Evolutionary conservation across 352 stramenopile genomes (phyloP), one percentile per base, ranked within the genome.

Genomic region (Halophytophthora polymorphica): DNA sequence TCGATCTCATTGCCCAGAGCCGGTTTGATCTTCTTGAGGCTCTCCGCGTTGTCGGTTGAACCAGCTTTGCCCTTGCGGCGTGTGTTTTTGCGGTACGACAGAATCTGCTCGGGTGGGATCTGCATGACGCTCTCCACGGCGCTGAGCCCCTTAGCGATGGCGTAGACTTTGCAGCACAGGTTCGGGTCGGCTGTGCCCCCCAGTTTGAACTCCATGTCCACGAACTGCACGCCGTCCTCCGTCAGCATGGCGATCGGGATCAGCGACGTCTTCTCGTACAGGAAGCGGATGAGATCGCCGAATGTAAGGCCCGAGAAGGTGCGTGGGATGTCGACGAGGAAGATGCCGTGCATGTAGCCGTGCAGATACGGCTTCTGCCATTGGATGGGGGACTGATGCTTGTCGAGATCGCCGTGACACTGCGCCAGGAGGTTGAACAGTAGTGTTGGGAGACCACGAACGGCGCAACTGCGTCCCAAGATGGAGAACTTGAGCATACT

Each of bases 291-390:
- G 42, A 92, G 65, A 45, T 92, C 78, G 11, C 77, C 76, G 45
- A 88, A 92, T 2, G 82, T 89, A n/a, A 89, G 61, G 1, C 82
- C 76, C 0, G 82, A 92, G 36, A 88, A 92, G 6, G 82, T 89
- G 2, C 82, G 74, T 15, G 82, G 77, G 19, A 92, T 90, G 39
- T 90, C 82, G 35, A 92, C 60, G 2, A 89, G 58, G 56, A 85
- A 89, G 28, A 92, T 75, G 28, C 78, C 73, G 41, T 90, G 76
- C 61, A 86, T 71, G 44, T 77, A 77, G 6, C 78, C 78, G 37
- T 90, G 78, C 3, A 90, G 45, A 52, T 90, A 90, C 22, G 77
- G 61, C 21, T 73, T 71, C 15, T 88, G 78, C 78, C 78, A 90
- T 19, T 80, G 70, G 36, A 72, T 46, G n/a, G 71, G 64, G 2